phyloP scores from a whole-genome alignment of 176 grass and related monocot genomes.

The Raddia distichophylla region DNA sequence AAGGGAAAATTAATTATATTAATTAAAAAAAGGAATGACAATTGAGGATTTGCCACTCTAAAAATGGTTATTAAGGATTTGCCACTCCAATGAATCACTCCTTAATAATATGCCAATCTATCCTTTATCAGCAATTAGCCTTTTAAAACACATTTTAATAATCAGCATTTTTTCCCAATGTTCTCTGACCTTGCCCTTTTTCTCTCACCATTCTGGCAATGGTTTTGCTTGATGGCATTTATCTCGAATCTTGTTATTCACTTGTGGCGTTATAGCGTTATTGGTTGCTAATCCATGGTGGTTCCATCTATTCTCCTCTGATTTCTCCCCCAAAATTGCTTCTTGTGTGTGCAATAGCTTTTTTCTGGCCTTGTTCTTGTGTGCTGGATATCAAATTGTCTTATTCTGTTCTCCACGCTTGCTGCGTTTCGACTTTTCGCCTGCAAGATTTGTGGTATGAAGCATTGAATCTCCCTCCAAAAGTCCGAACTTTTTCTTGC shows the following conservation, averaged over 20 bases:
- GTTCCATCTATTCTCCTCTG: neutral
- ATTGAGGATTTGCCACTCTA: no score
- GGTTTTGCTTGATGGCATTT: constrained; percentile 16
- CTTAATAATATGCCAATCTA: no score
- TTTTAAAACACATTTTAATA: no score
- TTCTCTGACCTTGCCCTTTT: neutral
- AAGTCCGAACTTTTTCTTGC: constrained; percentile 13
- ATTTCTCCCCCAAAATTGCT: neutral
- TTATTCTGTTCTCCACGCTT: neutral
- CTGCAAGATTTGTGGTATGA: constrained; percentile 14
- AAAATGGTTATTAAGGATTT: no score
- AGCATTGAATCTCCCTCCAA: constrained; percentile 18
- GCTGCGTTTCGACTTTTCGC: constrained; percentile 8
- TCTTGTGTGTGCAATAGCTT: neutral
- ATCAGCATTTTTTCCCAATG: neutral
- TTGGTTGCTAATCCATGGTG: neutral
- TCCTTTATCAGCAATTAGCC: no score
- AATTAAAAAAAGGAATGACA: no score
- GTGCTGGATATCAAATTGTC: neutral
- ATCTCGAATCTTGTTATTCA: neutral
- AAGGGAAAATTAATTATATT: no score
- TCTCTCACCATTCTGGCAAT: neutral
- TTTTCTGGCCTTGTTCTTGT: neutral
- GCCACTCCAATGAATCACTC: no score
- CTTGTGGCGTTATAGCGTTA: neutral